A percentile compares a stretch with the other conserved stretches of the same genome.
Evolutionary conservation across 202 grass and related monocot species (phyloP).

Genomic region (Dendrocalamus latiflorus): DNA sequence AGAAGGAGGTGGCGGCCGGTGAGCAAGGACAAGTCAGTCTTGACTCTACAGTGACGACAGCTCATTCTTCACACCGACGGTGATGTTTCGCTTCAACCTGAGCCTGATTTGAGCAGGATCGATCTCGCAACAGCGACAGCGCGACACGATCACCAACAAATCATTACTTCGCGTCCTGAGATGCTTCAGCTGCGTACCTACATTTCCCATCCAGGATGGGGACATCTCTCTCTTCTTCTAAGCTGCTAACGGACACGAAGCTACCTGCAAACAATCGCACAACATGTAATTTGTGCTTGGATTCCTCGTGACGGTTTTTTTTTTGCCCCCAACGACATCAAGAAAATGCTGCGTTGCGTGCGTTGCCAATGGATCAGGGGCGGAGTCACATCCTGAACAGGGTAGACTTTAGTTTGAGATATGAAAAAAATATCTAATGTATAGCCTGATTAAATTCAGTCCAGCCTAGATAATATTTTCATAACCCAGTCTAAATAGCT

Average conservation of each 20-base stretch:
- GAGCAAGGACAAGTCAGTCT: no score
- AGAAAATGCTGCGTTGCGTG: not conserved
- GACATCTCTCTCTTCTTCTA: slow-evolving; percentile 5
- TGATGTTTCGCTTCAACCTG: not conserved
- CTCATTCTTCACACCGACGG: not conserved
- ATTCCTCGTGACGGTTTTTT: not conserved
- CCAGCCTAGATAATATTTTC: no score
- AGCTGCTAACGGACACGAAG: not conserved
- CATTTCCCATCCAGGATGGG: slow-evolving; percentile 6
- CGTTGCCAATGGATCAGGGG: no score
- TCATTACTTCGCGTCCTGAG: slow-evolving; percentile 21
- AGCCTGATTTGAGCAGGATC: not conserved
- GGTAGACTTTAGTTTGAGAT: no score
- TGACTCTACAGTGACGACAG: not conserved
- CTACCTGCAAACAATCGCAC: not conserved
- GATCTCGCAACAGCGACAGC: not conserved
- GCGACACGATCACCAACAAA: not conserved
- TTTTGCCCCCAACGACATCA: not conserved
- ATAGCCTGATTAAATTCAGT: no score
- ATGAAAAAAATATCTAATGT: no score
- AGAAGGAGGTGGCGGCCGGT: no score
- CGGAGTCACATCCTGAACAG: no score
- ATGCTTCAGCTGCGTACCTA: slow-evolving; percentile 18
- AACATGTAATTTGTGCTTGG: not conserved
- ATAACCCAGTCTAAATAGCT: no score